Percentiles rank a stretch among this genome's conserved stretches.
phyloP scores from a whole-genome alignment of 805 yeast genomes.

The Starmerella powellii region DNA sequence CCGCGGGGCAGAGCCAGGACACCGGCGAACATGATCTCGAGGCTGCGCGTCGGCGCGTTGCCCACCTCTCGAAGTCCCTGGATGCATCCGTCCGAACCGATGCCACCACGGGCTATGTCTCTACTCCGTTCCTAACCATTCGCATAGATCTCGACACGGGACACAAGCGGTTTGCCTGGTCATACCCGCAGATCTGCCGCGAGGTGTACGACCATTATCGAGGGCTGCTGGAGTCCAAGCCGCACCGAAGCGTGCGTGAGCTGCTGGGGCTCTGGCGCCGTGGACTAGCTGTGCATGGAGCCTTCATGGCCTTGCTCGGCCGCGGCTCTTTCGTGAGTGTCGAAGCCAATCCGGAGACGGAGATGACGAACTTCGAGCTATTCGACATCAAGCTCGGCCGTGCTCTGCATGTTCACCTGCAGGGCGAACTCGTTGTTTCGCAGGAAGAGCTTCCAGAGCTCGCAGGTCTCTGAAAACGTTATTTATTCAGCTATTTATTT shows the following conservation, averaged over 20 bases:
- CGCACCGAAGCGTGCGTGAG: not conserved
- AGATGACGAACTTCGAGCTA: not conserved
- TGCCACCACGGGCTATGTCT: not conserved
- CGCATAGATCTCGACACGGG: not conserved
- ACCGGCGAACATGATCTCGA: no score
- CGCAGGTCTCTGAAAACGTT: no score
- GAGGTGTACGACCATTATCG: not conserved
- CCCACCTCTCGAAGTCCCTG: not conserved
- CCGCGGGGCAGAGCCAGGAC: no score
- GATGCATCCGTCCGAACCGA: not conserved
- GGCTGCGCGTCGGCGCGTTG: no score
- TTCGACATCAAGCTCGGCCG: no score
- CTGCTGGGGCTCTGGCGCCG: not conserved
- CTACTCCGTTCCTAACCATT: not conserved
- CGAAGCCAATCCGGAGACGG: not conserved
- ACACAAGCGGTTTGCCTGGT: not conserved
- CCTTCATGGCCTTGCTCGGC: not conserved
- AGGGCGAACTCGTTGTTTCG: no score
- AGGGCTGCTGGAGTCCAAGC: not conserved
- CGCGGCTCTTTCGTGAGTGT: not conserved
- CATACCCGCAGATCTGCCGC: not conserved
- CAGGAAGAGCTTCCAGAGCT: no score
- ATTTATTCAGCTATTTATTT: no score
- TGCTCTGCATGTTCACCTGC: no score
- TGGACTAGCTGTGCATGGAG: not conserved